These are phyloP conservation scores for Starmera pachycereana DNA, from an alignment of 805 yeast species.

Conservation along the genomic window DNA sequence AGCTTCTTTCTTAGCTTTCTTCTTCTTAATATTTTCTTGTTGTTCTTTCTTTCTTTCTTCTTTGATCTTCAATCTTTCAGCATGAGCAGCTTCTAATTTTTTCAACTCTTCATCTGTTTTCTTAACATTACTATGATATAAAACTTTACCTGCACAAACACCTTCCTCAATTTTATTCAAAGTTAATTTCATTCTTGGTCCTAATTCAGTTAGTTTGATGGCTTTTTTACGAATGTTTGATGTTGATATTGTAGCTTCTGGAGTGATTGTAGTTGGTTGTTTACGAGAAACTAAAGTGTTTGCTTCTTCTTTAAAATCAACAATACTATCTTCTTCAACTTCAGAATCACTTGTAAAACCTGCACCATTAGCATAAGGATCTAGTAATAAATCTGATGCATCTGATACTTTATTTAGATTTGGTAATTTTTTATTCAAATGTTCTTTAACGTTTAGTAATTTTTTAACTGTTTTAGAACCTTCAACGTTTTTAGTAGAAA, in stretches of 20 bases:
- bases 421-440: constrained; percentile 57
- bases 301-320: constrained; percentile 37
- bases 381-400: constrained; percentile 74
- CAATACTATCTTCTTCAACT: constrained; percentile 82
- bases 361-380: constrained; percentile 67
- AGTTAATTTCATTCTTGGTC: constrained; percentile 75
- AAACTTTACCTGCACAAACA: constrained; percentile 76
- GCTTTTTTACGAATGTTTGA: constrained; percentile 53
- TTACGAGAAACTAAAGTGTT: constrained; percentile 13
- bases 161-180: constrained; percentile 89
- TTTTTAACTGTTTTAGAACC: constrained; percentile 65
- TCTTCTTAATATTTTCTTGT: constrained; percentile 64
- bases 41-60: constrained; percentile 69
- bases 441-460: constrained; percentile 50
- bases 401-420: constrained; percentile 58
- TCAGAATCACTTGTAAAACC: constrained; percentile 87
- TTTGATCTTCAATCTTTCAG: constrained; percentile 47
- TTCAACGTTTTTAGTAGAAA: constrained; percentile 77
- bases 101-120: constrained; percentile 55
- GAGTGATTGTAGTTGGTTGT: constrained; percentile 7
- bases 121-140: constrained; percentile 64
- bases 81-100: constrained; percentile 58
- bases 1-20: constrained; percentile 61
- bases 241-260: constrained; percentile 7
- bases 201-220: constrained; percentile 83